Evolutionary conservation across 1,284 basidiomycete species (phyloP).

Genomic region (Ceratorhiza oryzae-sativae): DNA sequence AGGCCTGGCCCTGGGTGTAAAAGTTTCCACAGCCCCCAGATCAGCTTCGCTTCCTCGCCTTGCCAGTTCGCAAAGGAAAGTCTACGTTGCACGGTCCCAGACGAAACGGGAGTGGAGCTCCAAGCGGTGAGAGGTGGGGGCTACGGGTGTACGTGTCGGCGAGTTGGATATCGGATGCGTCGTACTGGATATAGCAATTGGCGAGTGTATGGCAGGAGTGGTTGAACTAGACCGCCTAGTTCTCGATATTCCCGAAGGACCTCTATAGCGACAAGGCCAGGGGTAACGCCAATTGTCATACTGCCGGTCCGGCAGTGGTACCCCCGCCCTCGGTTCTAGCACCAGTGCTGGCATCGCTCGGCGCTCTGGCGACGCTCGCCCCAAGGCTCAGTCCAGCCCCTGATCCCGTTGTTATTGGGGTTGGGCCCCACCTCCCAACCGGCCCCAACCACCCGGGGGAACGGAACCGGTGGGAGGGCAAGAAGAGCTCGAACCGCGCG

Average conservation of each 20-base stretch:
- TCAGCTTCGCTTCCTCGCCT: slow-evolving; percentile 18
- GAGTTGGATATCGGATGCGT: background rate
- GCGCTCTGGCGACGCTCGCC: background rate
- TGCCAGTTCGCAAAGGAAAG: slow-evolving; percentile 36
- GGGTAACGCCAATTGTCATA: background rate
- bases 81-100: background rate
- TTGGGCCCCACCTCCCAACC: slow-evolving; percentile 26
- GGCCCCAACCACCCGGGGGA: slow-evolving; percentile 13
- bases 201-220: background rate
- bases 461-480: slow-evolving; percentile 12
- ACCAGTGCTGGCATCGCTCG: too few species aligned
- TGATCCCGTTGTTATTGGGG: background rate
- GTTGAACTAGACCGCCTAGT: background rate
- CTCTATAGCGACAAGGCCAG: background rate
- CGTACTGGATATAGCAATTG: background rate
- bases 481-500: slow-evolving; percentile 15
- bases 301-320: background rate
- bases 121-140: slow-evolving; percentile 2
- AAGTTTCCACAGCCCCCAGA: background rate
- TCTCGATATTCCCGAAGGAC: background rate
- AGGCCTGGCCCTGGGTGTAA: background rate
- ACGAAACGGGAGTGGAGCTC: background rate
- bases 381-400: background rate
- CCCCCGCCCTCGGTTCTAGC: background rate
- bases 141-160: background rate